phyloP scores from a whole-genome alignment of 768 basidiomycete species.

The Leccinellum luteum region DNA sequence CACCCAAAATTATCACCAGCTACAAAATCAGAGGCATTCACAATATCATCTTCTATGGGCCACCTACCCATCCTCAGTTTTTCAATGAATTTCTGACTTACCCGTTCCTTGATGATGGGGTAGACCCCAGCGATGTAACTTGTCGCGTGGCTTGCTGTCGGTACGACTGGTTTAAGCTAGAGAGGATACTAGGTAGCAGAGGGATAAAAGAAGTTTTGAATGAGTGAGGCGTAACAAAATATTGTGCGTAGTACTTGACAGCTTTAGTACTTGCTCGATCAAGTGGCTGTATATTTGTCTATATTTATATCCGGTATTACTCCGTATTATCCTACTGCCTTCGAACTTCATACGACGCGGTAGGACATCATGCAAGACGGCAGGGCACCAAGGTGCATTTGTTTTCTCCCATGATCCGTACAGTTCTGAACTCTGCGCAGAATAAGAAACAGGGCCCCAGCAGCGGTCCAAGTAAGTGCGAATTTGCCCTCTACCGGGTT shows the following conservation, averaged over 20 bases:
- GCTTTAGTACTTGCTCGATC: too few species aligned
- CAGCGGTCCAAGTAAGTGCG: slow-evolving; percentile 76
- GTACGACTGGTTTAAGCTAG: slow-evolving; percentile 86
- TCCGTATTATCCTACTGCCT: not conserved
- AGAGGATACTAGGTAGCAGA: slow-evolving; percentile 56
- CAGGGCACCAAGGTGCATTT: slow-evolving; percentile 65
- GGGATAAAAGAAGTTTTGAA: slow-evolving; percentile 19
- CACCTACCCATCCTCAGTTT: slow-evolving; percentile 88
- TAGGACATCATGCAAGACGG: slow-evolving; percentile 67
- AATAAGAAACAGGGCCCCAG: slow-evolving; percentile 95
- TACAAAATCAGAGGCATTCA: slow-evolving; percentile 93
- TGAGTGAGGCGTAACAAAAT: not conserved
- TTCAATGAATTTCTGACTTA: slow-evolving; percentile 88
- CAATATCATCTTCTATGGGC: slow-evolving; percentile 90
- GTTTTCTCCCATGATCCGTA: slow-evolving; percentile 2
- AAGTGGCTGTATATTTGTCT: slow-evolving; percentile 11
- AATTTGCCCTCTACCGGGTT: not conserved
- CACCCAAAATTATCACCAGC: slow-evolving; percentile 36
- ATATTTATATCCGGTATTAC: slow-evolving; percentile 9
- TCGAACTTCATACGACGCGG: not conserved
- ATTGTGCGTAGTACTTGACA: too few species aligned
- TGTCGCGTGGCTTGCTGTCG: slow-evolving; percentile 80
- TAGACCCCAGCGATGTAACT: slow-evolving; percentile 85
- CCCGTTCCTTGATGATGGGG: slow-evolving; percentile 86
- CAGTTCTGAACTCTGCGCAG: slow-evolving; percentile 35